A percentile compares a stretch with the other conserved stretches of the same genome.
Conservation (phyloP, 805 yeast genomes). For the Saccharomyces cerevisiae region DNA sequence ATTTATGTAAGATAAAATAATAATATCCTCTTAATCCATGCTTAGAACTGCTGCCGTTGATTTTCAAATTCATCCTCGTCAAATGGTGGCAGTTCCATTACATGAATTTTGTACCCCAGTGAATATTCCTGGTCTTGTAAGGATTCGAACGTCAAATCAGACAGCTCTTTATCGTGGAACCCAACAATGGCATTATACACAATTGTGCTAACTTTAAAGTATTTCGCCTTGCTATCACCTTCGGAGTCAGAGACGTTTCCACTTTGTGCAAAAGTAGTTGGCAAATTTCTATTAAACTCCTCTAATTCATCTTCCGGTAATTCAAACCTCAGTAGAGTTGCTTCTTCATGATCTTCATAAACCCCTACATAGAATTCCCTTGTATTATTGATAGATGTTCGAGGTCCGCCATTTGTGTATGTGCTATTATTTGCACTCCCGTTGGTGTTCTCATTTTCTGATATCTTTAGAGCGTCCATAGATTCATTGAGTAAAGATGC, state of each 20-base stretch:
- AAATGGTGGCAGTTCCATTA: conserved; percentile 20
- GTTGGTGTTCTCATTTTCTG: background rate
- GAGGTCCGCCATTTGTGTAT: conserved; percentile 1
- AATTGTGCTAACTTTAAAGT: conserved; percentile 17
- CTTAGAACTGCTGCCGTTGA: background rate
- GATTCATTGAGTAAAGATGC: background rate
- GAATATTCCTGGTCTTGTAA: conserved; percentile 26
- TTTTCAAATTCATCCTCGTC: conserved; percentile 9
- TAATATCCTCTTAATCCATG: background rate
- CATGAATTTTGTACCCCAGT: conserved; percentile 21
- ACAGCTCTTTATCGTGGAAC: conserved; percentile 25
- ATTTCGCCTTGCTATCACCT: conserved; percentile 15
- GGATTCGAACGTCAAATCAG: conserved; percentile 19
- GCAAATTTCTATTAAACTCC: background rate
- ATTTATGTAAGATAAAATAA: background rate
- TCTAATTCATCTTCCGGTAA: conserved; percentile 1
- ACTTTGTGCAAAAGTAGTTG: background rate
- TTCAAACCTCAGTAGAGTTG: conserved; percentile 8
- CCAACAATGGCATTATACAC: conserved; percentile 30
- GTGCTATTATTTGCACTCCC: background rate
- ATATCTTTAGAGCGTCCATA: background rate
- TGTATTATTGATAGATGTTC: conserved; percentile 17
- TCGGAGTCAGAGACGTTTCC: conserved; percentile 7
- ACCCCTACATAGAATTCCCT: conserved; percentile 31
- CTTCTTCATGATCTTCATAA: conserved; percentile 24